A percentile compares a stretch with the other conserved stretches of the same genome.
Conservation (phyloP, 208 protist genomes). For the Crithidia thermophila region DNA sequence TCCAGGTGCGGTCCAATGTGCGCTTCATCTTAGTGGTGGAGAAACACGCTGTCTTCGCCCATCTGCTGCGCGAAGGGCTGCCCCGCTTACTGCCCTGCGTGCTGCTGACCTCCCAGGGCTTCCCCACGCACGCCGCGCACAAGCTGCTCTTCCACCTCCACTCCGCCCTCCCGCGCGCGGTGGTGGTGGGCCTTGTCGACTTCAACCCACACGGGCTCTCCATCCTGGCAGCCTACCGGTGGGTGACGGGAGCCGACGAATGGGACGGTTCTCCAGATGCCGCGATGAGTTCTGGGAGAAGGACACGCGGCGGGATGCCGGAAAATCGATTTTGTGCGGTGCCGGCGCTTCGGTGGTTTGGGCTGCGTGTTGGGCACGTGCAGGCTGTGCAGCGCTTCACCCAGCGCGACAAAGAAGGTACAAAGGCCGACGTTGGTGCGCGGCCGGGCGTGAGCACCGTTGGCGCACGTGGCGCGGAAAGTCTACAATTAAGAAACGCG, state of each 20-base stretch:
- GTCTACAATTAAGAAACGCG: background rate
- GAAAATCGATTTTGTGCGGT: slow-evolving; percentile 34
- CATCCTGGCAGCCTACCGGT: slow-evolving; percentile 80
- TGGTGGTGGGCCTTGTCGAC: slow-evolving; percentile 74
- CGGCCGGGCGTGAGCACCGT: too few species aligned
- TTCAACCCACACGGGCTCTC: slow-evolving; percentile 83
- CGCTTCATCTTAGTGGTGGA: slow-evolving; percentile 84
- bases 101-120: slow-evolving; percentile 80
- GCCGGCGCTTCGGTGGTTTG: slow-evolving; percentile 55
- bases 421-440: too few species aligned
- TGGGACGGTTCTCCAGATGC: too few species aligned
- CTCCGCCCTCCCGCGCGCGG: slow-evolving; percentile 46
- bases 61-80: slow-evolving; percentile 64
- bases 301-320: slow-evolving; percentile 17
- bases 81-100: slow-evolving; percentile 67
- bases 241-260: background rate
- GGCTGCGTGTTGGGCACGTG: slow-evolving; percentile 33
- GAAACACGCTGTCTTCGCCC: slow-evolving; percentile 82
- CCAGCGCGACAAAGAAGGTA: background rate
- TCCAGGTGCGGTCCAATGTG: slow-evolving; percentile 41
- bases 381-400: background rate
- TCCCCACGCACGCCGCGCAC: slow-evolving; percentile 70
- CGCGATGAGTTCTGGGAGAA: too few species aligned
- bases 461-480: background rate
- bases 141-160: slow-evolving; percentile 64